These are phyloP conservation scores for Fusarium napiforme DNA, from an alignment of 2,329 filamentous ascomycete genomes.

Conservation along the genomic window DNA sequence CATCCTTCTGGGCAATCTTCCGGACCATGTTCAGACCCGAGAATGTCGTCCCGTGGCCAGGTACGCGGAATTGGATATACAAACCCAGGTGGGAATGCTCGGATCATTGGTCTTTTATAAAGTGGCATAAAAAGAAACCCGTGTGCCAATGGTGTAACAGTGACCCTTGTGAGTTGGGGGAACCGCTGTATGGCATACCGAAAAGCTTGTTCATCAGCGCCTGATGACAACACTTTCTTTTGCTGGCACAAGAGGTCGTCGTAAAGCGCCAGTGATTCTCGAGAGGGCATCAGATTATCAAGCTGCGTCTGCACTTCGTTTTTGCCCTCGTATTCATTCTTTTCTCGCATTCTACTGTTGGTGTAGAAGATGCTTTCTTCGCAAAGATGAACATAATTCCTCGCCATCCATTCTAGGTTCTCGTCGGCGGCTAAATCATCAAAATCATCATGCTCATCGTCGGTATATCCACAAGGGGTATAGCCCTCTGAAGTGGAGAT, in stretches of 20 bases:
- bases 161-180: not conserved
- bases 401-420: too few relatives aligned
- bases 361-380: not conserved
- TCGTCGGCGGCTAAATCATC: too few relatives aligned
- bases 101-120: conserved; percentile 6
- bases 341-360: not conserved
- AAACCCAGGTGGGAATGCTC: conserved; percentile 4
- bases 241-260: not conserved
- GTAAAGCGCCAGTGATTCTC: not conserved
- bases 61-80: not conserved
- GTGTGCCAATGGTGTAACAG: not conserved
- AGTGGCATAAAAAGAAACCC: not conserved
- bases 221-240: not conserved
- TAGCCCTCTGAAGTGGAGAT: not conserved
- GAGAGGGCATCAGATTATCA: not conserved
- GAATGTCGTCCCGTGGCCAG: not conserved
- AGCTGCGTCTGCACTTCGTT: not conserved
- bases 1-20: not conserved
- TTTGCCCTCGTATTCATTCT: not conserved
- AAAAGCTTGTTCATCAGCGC: not conserved
- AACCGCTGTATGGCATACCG: not conserved
- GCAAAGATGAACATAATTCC: not conserved
- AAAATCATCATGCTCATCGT: not conserved
- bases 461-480: not conserved
- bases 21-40: not conserved